Evolutionary conservation across 2,329 filamentous ascomycete genomes (phyloP).

Genomic region (Leptosphaerulina australis): DNA sequence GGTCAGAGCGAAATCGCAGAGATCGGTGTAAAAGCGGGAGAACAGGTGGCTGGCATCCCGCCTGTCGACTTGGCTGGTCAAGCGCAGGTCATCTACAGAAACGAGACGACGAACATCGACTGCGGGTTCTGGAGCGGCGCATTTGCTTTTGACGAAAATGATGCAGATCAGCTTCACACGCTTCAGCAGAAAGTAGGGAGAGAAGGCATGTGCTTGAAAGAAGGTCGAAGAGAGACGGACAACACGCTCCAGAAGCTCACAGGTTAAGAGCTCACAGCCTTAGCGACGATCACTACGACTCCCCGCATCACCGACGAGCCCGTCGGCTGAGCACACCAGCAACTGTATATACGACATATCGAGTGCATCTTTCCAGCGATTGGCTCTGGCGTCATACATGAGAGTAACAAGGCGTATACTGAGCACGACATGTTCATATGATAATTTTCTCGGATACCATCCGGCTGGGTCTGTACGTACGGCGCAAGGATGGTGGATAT

Average conservation of each 20-base stretch:
- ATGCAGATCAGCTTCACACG: constrained; percentile 39
- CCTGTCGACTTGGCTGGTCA: constrained; percentile 46
- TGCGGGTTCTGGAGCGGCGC: constrained; percentile 50
- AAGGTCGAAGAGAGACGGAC: constrained; percentile 21
- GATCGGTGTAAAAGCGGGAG: constrained; percentile 38
- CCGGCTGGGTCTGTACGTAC: constrained; percentile 7
- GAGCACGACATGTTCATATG: constrained; percentile 1
- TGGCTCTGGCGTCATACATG: neutral
- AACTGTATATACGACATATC: constrained; percentile 13
- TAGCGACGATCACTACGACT: neutral
- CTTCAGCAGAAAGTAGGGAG: constrained; percentile 48
- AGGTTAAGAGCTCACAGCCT: constrained; percentile 9
- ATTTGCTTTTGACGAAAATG: constrained; percentile 44
- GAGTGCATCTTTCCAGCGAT: constrained; percentile 5
- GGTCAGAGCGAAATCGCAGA: constrained; percentile 48
- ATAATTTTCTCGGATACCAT: neutral
- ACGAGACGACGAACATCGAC: constrained; percentile 48
- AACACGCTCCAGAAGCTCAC: constrained; percentile 19
- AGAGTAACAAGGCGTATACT: neutral
- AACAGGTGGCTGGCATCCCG: constrained; percentile 37
- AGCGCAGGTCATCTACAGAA: constrained; percentile 38
- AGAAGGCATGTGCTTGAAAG: constrained; percentile 48
- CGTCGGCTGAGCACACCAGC: constrained; percentile 6
- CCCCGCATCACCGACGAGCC: neutral
- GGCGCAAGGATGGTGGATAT: constrained; percentile 7